These are phyloP conservation scores for Puccinia coronata DNA, from an alignment of 1,284 basidiomycete species.

Conservation along the genomic window DNA sequence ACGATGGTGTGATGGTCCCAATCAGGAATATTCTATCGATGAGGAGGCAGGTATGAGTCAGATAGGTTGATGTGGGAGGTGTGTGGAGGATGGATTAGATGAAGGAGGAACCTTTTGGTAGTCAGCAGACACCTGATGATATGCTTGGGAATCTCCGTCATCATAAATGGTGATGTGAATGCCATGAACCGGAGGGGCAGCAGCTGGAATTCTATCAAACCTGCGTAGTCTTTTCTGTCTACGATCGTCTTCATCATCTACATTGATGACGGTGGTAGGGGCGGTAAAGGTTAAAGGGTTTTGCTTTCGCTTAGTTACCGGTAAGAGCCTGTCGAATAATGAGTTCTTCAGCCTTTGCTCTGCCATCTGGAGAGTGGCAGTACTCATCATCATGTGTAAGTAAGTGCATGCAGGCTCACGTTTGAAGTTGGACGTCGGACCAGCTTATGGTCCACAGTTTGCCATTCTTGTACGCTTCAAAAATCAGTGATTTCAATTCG, in stretches of 20 bases:
- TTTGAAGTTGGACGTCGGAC: constrained; percentile 75
- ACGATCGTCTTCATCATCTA: constrained; percentile 53
- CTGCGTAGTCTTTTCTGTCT: constrained; percentile 57
- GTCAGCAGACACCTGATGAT: constrained; percentile 27
- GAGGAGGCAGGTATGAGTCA: background rate
- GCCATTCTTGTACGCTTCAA: constrained; percentile 63
- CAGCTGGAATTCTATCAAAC: constrained; percentile 56
- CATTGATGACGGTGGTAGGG: constrained; percentile 28
- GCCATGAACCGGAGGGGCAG: constrained; percentile 52
- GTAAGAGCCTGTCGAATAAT: constrained; percentile 66
- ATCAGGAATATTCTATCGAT: constrained; percentile 80
- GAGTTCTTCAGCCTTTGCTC: no score
- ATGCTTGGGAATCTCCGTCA: constrained; percentile 17
- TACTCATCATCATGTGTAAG: no score
- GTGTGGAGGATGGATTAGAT: no score
- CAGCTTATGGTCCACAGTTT: constrained; percentile 86
- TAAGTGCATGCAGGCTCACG: constrained; percentile 66
- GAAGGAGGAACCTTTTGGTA: constrained; percentile 39
- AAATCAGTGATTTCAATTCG: constrained; percentile 60
- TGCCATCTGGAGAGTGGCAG: no score
- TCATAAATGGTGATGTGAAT: constrained; percentile 52
- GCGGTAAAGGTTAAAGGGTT: constrained; percentile 25
- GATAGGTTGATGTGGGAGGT: background rate
- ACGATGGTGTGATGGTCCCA: constrained; percentile 97
- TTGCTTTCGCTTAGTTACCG: constrained; percentile 67